Percentiles rank a stretch among this genome's conserved stretches.
Conservation (phyloP, 768 basidiomycete species). For the Infundibulicybe gibba region DNA sequence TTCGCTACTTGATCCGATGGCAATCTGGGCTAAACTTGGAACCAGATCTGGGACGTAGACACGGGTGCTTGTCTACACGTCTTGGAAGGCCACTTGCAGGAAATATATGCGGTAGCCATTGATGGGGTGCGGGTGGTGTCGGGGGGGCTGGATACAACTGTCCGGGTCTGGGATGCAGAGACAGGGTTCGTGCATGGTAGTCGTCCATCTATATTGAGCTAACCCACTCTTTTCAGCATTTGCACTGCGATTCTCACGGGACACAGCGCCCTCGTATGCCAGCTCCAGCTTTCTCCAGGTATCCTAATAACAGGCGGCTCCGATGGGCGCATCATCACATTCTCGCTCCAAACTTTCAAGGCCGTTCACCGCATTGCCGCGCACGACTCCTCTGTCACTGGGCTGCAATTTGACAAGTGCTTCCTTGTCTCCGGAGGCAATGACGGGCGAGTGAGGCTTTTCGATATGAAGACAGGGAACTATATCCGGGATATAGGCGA, state of each 20-base stretch:
- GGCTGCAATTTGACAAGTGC: conserved; percentile 80
- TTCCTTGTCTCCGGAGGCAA: conserved; percentile 85
- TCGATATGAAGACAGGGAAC: conserved; percentile 59
- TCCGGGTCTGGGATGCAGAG: conserved; percentile 84
- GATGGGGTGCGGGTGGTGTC: conserved; percentile 81
- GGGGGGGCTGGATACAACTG: conserved; percentile 91
- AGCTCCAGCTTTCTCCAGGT: conserved; percentile 71
- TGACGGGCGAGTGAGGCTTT: conserved; percentile 79
- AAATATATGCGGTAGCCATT: conserved; percentile 90
- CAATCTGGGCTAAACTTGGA: conserved; percentile 2
- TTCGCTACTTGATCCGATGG: conserved; percentile 5
- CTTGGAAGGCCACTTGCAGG: conserved; percentile 78
- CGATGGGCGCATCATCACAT: conserved; percentile 68
- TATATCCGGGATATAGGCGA: conserved; percentile 77
- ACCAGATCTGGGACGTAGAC: conserved; percentile 85
- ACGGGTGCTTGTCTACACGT: conserved; percentile 85
- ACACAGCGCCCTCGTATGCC: conserved; percentile 90
- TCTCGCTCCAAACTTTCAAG: conserved; percentile 32
- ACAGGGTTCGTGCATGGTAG: conserved; percentile 54
- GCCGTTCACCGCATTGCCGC: conserved; percentile 71
- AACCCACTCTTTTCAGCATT: conserved; percentile 4
- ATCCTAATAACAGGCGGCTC: conserved; percentile 82
- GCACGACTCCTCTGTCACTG: conserved; percentile 85
- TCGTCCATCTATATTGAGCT: not conserved
- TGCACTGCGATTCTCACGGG: conserved; percentile 86